Conservation (phyloP, 495 filamentous ascomycete genomes). For the Immersiella caudata region DNA sequence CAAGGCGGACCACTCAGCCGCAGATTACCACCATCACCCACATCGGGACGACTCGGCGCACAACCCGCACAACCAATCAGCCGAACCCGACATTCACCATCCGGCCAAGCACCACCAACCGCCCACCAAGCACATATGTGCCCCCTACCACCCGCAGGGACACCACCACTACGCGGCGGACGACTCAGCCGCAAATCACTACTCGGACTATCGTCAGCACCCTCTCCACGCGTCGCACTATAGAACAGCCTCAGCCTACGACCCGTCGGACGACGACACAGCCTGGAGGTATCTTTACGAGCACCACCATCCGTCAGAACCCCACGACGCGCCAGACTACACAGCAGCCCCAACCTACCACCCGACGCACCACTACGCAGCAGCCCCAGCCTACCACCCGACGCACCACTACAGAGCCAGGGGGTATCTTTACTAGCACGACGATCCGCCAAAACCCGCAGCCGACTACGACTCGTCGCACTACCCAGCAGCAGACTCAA, state of each 20-base stretch:
- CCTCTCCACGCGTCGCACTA: constrained; percentile 10
- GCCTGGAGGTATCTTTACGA: constrained; percentile 5
- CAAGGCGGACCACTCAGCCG: constrained; percentile 8
- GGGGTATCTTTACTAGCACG: constrained; percentile 13
- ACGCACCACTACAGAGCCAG: background rate
- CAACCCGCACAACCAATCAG: background rate
- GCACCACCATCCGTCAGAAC: background rate
- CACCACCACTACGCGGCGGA: constrained; percentile 13
- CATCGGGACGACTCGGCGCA: background rate
- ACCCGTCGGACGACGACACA: background rate
- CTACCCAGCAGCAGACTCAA: constrained; percentile 11
- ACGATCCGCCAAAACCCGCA: background rate
- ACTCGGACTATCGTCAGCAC: constrained; percentile 11
- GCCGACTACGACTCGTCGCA: constrained; percentile 8
- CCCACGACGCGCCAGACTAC: constrained; percentile 6
- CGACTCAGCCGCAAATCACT: constrained; percentile 12
- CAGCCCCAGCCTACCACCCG: constrained; percentile 7
- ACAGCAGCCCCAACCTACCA: background rate
- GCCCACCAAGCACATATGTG: background rate
- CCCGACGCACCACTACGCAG: background rate
- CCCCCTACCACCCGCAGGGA: constrained; percentile 9
- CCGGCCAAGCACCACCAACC: constrained; percentile 11
- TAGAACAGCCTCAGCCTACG: background rate
- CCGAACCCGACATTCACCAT: constrained; percentile 15
- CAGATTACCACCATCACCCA: constrained; percentile 22